Percentiles rank a stretch among this genome's conserved stretches.
Evolutionary conservation across 192 early-diverging fungal species (phyloP).

Genomic region (Podila epicladia): DNA sequence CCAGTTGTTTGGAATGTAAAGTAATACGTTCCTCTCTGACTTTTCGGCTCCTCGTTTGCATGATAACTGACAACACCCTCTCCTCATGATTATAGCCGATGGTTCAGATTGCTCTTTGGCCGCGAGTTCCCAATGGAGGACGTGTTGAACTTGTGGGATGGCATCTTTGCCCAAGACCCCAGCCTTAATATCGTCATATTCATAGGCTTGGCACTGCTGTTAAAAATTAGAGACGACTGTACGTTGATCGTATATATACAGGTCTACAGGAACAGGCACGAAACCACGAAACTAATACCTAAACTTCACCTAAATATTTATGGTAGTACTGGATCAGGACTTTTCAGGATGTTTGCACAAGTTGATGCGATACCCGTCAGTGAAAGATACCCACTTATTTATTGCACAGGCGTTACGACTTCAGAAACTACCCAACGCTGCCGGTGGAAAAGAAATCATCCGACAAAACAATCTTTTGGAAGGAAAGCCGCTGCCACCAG

Average conservation of each 20-base stretch:
- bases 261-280: too few relatives aligned
- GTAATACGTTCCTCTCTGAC: slow-evolving; percentile 19
- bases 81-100: slow-evolving; percentile 61
- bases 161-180: slow-evolving; percentile 86
- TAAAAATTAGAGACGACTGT: slow-evolving; percentile 76
- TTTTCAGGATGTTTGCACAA: slow-evolving; percentile 71
- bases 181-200: slow-evolving; percentile 85
- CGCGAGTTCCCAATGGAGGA: slow-evolving; percentile 84
- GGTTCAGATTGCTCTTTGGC: slow-evolving; percentile 92
- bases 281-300: too few relatives aligned
- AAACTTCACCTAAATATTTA: not conserved
- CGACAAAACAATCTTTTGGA: slow-evolving; percentile 62
- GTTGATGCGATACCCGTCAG: slow-evolving; percentile 69
- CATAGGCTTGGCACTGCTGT: slow-evolving; percentile 79
- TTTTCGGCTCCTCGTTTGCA: not conserved
- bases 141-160: slow-evolving; percentile 87
- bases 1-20: slow-evolving; percentile 92
- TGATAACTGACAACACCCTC: slow-evolving; percentile 15
- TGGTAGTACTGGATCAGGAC: slow-evolving; percentile 65
- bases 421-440: slow-evolving; percentile 56
- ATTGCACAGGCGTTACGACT: slow-evolving; percentile 74
- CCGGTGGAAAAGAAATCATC: slow-evolving; percentile 60
- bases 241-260: slow-evolving; percentile 28
- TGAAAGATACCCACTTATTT: slow-evolving; percentile 58
- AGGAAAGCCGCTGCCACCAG: slow-evolving; percentile 49